Base-by-base conservation (phyloP, 2,329 filamentous ascomycete genomes). In the Aspergillus fijiensis region DNA sequence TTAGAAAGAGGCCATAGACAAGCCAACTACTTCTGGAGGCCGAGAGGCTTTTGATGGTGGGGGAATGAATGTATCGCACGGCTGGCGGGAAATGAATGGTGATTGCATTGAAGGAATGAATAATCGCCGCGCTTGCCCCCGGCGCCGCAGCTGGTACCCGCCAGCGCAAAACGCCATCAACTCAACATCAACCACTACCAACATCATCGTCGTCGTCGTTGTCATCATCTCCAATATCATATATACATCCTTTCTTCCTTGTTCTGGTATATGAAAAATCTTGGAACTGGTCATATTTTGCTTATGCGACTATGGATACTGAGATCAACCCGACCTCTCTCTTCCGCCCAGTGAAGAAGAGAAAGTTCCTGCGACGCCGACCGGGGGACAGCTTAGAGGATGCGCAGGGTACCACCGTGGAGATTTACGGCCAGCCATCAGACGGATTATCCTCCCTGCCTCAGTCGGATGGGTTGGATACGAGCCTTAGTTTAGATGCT, bases 341-440 rank as follows among this genome's bases (percentile, higher is more conserved):
- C 12, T 83, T 83, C 64, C 76, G 81, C 33, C 75, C 81, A 16
- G 75, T 75, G 7, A 85, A 84, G 72, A 77, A 79, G 57, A 76
- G 81, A 61, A 84, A 82, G 66, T 78, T 82, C 56, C 73, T 80
- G 63, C 80, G 81, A 58, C 80, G 79, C 64, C 77, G 81, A 14
- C 57, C 62, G 35, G 67, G 69, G 47, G 67, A 70, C 19, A 51
- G 58, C n/a, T 49, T 59, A 42, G 54, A 64, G 47, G 59, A 62
- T 33, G 49, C 51, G 11, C 58, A 59, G 52, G 49, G 49, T 29
- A 48, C 59, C 23, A 60, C 25, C 14, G 12, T 52, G 45, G 61
- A 64, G 21, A 63, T 60, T n/a, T 58, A 27, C 52, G 9, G 33
- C 19, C 48, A 58, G 48, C 57, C 59, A 51, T 58, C 55, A 10